Conservation (phyloP, 352 stramenopile species). For the Pythium dissotocum region DNA sequence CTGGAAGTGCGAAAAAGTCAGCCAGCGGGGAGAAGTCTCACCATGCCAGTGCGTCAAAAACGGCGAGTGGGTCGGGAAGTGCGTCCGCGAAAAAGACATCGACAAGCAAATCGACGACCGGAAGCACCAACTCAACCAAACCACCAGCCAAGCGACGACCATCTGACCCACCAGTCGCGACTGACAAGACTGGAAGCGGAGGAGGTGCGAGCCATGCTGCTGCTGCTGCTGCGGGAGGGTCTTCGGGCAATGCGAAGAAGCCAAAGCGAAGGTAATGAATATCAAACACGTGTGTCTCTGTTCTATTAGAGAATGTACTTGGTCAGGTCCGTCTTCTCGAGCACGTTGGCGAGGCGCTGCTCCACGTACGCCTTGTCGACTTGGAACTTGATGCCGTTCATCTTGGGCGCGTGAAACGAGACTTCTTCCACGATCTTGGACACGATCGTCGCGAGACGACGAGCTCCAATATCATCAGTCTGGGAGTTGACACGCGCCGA, state of each 20-base stretch:
- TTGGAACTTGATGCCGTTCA: slow-evolving; percentile 75
- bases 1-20: slow-evolving; percentile 24
- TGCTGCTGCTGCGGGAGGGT: background rate
- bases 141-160: slow-evolving; percentile 22
- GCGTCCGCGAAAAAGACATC: slow-evolving; percentile 7
- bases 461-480: slow-evolving; percentile 98
- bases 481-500: slow-evolving; percentile 94
- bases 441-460: slow-evolving; percentile 95
- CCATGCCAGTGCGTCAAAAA: slow-evolving; percentile 2
- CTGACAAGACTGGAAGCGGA: slow-evolving; percentile 17
- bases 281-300: background rate
- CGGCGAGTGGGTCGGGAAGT: background rate
- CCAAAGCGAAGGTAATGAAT: slow-evolving; percentile 29
- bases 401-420: slow-evolving; percentile 95
- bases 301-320: slow-evolving; percentile 96
- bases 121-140: slow-evolving; percentile 18
- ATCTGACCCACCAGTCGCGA: background rate
- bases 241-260: slow-evolving; percentile 27
- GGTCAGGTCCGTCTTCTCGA: slow-evolving; percentile 94
- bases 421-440: slow-evolving; percentile 98
- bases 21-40: slow-evolving; percentile 3
- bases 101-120: slow-evolving; percentile 13
- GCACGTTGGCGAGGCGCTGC: slow-evolving; percentile 91
- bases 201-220: slow-evolving; percentile 1
- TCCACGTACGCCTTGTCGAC: slow-evolving; percentile 94